Percentiles rank a stretch among this genome's conserved stretches.
Conservation (phyloP, 106 monocot genomes). For the Acorus gramineus region DNA sequence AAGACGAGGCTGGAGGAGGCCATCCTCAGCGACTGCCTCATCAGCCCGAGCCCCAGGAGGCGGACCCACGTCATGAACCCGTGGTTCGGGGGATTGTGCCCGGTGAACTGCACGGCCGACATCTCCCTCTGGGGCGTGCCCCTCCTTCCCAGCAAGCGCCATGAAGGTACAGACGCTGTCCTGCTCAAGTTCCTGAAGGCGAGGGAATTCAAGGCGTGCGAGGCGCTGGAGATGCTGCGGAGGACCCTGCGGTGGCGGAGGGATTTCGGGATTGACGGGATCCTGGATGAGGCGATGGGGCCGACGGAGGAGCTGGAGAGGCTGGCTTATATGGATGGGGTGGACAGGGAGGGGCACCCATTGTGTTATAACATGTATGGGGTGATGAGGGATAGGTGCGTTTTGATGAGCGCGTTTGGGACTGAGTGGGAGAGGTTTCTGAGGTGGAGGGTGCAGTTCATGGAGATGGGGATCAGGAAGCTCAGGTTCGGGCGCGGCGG, state of each 20-base stretch:
- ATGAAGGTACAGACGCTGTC: constrained; percentile 37
- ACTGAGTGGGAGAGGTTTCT: constrained; percentile 49
- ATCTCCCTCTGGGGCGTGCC: constrained; percentile 55
- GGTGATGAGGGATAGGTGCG: constrained; percentile 27
- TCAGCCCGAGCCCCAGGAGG: not conserved
- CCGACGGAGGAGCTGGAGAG: constrained; percentile 14
- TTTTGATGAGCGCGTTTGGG: constrained; percentile 34
- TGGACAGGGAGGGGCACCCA: constrained; percentile 36
- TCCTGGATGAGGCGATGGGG: constrained; percentile 27
- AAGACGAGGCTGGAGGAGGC: constrained; percentile 27
- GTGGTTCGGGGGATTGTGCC: not conserved
- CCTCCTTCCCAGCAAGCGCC: constrained; percentile 20
- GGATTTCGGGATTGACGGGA: constrained; percentile 30
- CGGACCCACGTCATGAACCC: constrained; percentile 9
- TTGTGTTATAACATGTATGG: constrained; percentile 54
- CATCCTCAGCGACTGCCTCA: constrained; percentile 25
- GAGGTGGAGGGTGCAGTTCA: constrained; percentile 55
- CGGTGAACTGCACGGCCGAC: not conserved
- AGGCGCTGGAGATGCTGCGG: constrained; percentile 51
- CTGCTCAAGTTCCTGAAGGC: constrained; percentile 66
- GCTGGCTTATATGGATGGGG: constrained; percentile 22
- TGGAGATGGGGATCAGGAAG: constrained; percentile 53
- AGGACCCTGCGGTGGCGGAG: constrained; percentile 41
- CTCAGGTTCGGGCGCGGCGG: constrained; percentile 41
- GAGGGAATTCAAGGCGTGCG: constrained; percentile 31